Evolutionary conservation across 495 filamentous ascomycete genomes (phyloP).

Genomic region (Trichocladium uniseriatum): DNA sequence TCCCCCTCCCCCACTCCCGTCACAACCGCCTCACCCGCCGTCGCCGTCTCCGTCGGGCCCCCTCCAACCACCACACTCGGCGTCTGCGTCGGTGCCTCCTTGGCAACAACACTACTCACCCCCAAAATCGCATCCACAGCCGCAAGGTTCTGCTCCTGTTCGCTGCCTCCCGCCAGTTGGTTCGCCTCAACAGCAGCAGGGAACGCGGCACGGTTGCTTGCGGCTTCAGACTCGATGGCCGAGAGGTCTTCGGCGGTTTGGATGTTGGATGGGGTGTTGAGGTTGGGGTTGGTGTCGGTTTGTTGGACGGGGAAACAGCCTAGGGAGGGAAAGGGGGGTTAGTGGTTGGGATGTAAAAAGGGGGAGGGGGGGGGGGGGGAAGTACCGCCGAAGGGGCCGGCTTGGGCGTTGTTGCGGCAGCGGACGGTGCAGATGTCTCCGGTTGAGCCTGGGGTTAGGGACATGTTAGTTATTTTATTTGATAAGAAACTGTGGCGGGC

Average conservation of each 20-base stretch:
- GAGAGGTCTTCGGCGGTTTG: conserved; percentile 24
- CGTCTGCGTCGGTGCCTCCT: no score
- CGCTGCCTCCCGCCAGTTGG: no score
- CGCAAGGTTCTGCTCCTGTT: no score
- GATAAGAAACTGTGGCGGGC: not conserved
- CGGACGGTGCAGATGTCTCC: conserved; percentile 49
- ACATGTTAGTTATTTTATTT: no score
- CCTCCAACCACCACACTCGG: not conserved
- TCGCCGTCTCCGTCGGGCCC: not conserved
- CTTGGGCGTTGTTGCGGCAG: conserved; percentile 45
- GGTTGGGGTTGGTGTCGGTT: conserved; percentile 19
- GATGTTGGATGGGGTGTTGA: conserved; percentile 30
- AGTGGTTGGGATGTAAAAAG: no score
- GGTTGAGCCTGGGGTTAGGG: conserved; percentile 33
- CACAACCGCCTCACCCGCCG: not conserved
- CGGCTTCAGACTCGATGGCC: conserved; percentile 21
- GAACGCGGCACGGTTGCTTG: conserved; percentile 28
- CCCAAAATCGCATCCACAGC: no score
- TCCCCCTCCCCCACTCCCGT: not conserved
- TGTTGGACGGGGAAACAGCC: conserved; percentile 41
- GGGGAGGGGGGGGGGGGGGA: no score
- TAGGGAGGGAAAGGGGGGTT: no score
- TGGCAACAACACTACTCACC: no score
- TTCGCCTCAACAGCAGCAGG: conserved; percentile 26
- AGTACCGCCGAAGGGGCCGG: conserved; percentile 50